A percentile compares a stretch with the other conserved stretches of the same genome.
Conservation (phyloP, 306 rosid species). For the Fagus sylvatica region DNA sequence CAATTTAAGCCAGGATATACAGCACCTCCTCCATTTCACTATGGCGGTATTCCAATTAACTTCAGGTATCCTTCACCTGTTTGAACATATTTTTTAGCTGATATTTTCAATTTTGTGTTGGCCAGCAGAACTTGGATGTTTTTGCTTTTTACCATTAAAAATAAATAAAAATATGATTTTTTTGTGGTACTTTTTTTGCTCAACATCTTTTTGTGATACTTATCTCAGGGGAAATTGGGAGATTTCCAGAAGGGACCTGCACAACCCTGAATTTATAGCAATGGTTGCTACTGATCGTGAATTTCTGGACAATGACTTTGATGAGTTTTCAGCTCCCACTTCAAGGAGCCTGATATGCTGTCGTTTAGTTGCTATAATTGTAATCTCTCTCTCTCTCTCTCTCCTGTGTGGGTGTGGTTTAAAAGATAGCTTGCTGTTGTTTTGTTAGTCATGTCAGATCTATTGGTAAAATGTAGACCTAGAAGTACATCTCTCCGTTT, state of each 20-base stretch:
- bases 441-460: neutral
- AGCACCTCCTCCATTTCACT: slow-evolving; percentile 54
- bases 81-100: neutral
- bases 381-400: slow-evolving; percentile 36
- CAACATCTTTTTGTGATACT: slow-evolving; percentile 13
- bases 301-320: slow-evolving; percentile 41
- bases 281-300: slow-evolving; percentile 46
- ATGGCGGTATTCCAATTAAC: slow-evolving; percentile 54
- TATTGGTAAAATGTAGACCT: too few species aligned
- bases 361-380: slow-evolving; percentile 66
- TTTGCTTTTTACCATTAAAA: neutral
- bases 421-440: neutral
- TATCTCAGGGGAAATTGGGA: slow-evolving; percentile 66
- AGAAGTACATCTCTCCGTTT: neutral
- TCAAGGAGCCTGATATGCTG: slow-evolving; percentile 48
- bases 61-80: slow-evolving; percentile 46
- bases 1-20: slow-evolving; percentile 61
- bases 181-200: too few species aligned
- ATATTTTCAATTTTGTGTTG: neutral
- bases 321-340: slow-evolving; percentile 53
- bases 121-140: neutral
- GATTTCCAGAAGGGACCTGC: slow-evolving; percentile 56
- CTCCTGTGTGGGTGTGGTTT: neutral
- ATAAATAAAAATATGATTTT: slow-evolving; percentile 17
- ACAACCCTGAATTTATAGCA: slow-evolving; percentile 47